Percentiles rank a stretch among this genome's conserved stretches.
Evolutionary conservation across 345 rosid species (phyloP).

Genomic region (Trapa bicornis): DNA sequence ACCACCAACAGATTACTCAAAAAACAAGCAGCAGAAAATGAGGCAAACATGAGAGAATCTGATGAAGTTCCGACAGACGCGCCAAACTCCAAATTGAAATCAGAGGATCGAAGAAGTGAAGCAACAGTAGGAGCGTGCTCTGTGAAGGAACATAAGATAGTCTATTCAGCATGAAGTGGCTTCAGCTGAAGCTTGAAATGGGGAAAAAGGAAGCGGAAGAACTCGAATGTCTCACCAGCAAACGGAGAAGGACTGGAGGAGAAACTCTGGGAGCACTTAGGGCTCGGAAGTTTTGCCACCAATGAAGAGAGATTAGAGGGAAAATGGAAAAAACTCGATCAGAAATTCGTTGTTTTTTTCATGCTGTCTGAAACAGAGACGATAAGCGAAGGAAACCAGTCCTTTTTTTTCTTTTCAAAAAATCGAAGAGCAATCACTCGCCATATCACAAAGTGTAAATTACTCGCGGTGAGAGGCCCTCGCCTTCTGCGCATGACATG

Average conservation of each 20-base stretch:
- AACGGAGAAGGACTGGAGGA: background rate
- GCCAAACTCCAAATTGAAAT: background rate
- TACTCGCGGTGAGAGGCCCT: too few species aligned
- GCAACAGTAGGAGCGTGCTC: background rate
- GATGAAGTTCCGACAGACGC: background rate
- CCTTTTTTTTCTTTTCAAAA: too few species aligned
- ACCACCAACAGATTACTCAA: background rate
- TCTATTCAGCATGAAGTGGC: background rate
- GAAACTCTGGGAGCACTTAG: background rate
- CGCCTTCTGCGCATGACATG: too few species aligned
- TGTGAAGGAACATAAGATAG: background rate
- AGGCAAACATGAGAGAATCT: background rate
- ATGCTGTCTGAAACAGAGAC: too few species aligned
- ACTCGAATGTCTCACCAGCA: background rate
- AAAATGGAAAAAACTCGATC: too few species aligned
- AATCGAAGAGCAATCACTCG: too few species aligned
- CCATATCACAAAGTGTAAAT: too few species aligned
- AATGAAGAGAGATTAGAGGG: constrained; percentile 9
- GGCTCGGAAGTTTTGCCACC: constrained; percentile 11
- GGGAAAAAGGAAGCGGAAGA: background rate
- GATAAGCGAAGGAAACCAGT: too few species aligned
- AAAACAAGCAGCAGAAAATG: background rate
- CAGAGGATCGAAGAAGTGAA: background rate
- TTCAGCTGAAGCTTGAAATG: background rate
- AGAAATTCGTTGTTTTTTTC: too few species aligned